Percentiles rank a stretch among this genome's conserved stretches.
phyloP scores from a whole-genome alignment of 1,284 basidiomycete species.

The Mycena citricolor region DNA sequence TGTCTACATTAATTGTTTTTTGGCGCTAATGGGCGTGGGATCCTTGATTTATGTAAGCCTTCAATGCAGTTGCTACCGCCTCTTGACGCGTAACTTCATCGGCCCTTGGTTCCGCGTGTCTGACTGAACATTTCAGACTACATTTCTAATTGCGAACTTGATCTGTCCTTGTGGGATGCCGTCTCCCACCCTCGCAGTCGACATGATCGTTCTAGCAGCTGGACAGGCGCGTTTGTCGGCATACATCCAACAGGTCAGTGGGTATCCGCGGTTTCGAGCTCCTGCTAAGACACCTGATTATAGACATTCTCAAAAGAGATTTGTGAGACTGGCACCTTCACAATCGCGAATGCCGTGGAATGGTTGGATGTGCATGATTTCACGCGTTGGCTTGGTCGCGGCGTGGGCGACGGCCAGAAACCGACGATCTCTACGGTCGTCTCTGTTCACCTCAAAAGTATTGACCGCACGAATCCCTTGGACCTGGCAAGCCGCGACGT shows the following conservation, averaged over 20 bases:
- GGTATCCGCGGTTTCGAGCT: background rate
- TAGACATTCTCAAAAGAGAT: conserved; percentile 13
- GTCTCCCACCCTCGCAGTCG: conserved; percentile 8
- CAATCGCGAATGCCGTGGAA: conserved; percentile 10
- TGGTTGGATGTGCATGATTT: conserved; percentile 17
- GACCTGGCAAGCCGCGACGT: no score
- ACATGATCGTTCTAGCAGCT: conserved; percentile 17
- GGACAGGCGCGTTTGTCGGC: conserved; percentile 17
- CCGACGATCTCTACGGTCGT: no score
- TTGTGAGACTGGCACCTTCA: conserved; percentile 1
- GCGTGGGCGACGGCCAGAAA: no score
- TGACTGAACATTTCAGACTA: no score
- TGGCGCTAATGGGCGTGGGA: no score
- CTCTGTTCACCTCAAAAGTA: background rate
- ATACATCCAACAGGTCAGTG: conserved; percentile 16
- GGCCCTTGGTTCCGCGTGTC: no score
- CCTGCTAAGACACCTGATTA: background rate
- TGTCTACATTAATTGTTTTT: no score
- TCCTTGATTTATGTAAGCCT: no score
- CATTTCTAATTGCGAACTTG: no score
- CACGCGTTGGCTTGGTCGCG: conserved; percentile 9
- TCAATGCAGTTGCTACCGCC: no score
- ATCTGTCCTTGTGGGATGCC: no score
- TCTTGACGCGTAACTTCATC: no score
- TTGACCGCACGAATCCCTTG: background rate